These are phyloP conservation scores for Aspergillus puulaauensis DNA, from an alignment of 2,329 filamentous ascomycete species.

Conservation along the genomic window DNA sequence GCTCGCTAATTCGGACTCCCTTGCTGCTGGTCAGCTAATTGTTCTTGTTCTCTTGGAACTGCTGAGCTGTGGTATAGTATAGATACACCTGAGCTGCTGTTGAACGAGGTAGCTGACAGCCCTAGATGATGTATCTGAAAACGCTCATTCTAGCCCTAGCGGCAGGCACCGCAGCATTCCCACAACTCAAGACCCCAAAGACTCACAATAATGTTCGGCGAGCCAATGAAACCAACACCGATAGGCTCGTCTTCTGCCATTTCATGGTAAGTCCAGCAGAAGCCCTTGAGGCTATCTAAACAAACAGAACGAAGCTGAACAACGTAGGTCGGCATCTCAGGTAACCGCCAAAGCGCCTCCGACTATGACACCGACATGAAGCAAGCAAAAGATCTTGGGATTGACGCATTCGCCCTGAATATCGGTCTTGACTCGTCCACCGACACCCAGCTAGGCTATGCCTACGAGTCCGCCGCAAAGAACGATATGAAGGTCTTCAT, in stretches of 20 bases:
- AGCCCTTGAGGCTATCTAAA: no score
- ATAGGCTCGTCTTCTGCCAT: constrained; percentile 44
- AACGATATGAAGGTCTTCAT: constrained; percentile 55
- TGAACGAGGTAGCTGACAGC: not conserved
- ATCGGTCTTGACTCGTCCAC: constrained; percentile 47
- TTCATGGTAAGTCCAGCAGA: constrained; percentile 38
- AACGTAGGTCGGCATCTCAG: constrained; percentile 47
- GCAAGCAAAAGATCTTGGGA: constrained; percentile 43
- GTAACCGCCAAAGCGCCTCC: constrained; percentile 41
- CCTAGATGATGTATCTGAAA: constrained; percentile 16
- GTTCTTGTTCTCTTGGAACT: not conserved
- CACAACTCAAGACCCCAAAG: not conserved
- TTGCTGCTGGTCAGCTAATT: not conserved
- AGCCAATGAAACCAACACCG: constrained; percentile 3
- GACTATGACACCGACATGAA: constrained; percentile 52
- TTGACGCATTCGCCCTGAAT: constrained; percentile 54
- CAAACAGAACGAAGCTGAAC: not conserved
- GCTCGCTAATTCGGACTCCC: not conserved
- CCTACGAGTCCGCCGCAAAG: constrained; percentile 51
- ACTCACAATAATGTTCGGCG: not conserved
- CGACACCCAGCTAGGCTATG: constrained; percentile 49
- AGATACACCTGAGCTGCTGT: not conserved
- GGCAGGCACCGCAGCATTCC: constrained; percentile 18
- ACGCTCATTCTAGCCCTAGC: constrained; percentile 19
- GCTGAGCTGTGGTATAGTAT: not conserved